Percentiles rank a stretch among this genome's conserved stretches.
phyloP scores from a whole-genome alignment of 352 stramenopile genomes.

The Phytophthora palmivora region DNA sequence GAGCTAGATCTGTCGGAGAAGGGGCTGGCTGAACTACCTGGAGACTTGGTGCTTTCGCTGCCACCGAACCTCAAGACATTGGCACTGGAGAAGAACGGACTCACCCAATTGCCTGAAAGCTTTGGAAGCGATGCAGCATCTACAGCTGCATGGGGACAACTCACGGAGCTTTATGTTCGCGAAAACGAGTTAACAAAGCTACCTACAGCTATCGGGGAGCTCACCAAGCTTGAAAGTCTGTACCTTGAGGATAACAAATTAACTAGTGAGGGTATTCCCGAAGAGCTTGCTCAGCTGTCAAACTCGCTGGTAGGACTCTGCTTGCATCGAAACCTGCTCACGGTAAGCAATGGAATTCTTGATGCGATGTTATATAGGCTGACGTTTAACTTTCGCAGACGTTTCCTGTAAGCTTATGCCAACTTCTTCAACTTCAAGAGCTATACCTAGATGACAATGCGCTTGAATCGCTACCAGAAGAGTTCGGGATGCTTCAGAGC shows the following conservation, averaged over 20 bases:
- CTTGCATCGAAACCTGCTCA: slow-evolving; percentile 83
- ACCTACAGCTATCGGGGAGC: slow-evolving; percentile 54
- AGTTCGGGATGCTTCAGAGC: slow-evolving; percentile 77
- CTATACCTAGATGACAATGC: slow-evolving; percentile 87
- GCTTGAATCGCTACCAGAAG: slow-evolving; percentile 70
- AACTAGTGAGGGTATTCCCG: slow-evolving; percentile 63
- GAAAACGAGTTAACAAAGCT: slow-evolving; percentile 76
- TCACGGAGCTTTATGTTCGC: slow-evolving; percentile 86
- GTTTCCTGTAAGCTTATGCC: slow-evolving; percentile 69
- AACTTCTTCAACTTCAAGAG: slow-evolving; percentile 77
- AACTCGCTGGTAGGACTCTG: slow-evolving; percentile 70
- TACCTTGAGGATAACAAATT: slow-evolving; percentile 90
- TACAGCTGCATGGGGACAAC: slow-evolving; percentile 41
- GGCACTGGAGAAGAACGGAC: slow-evolving; percentile 82
- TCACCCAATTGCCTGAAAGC: slow-evolving; percentile 56
- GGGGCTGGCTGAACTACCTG: slow-evolving; percentile 62
- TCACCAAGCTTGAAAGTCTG: slow-evolving; percentile 76
- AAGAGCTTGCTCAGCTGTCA: slow-evolving; percentile 52
- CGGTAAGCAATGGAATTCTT: slow-evolving; percentile 32
- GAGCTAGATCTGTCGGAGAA: slow-evolving; percentile 89
- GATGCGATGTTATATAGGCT: background rate
- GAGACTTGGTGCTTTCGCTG: slow-evolving; percentile 56
- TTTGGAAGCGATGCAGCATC: slow-evolving; percentile 43
- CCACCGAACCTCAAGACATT: slow-evolving; percentile 76
- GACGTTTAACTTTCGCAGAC: slow-evolving; percentile 34